A percentile compares a stretch with the other conserved stretches of the same genome.
Conservation (phyloP, 306 rosid genomes). For the Spatholobus suberectus region DNA sequence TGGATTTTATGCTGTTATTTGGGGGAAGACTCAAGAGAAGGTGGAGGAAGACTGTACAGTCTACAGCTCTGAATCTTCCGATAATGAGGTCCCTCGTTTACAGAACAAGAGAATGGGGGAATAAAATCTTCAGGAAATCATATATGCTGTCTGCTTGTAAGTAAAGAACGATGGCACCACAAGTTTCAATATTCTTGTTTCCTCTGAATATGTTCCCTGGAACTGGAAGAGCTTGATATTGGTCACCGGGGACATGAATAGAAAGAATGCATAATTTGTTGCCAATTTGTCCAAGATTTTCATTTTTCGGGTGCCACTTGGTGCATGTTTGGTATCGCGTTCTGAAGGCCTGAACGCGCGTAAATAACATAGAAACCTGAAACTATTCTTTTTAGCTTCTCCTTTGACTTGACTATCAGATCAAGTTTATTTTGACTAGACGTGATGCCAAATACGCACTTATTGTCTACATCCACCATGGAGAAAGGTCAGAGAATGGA, state of each 20-base stretch:
- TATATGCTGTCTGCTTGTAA: background rate
- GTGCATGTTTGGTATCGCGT: no score
- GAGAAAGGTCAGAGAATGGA: background rate
- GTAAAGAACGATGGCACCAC: background rate
- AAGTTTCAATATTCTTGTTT: background rate
- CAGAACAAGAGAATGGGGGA: conserved; percentile 11
- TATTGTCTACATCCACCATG: background rate
- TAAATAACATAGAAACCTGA: no score
- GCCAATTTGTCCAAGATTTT: background rate
- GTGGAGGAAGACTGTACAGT: background rate
- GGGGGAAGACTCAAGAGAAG: conserved; percentile 40
- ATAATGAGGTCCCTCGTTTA: conserved; percentile 19
- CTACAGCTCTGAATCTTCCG: background rate
- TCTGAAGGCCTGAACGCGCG: no score
- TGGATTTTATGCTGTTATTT: conserved; percentile 44
- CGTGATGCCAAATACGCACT: no score
- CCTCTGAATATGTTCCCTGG: background rate
- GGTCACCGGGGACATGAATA: background rate
- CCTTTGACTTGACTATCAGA: no score
- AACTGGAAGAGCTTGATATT: background rate
- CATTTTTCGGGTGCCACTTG: background rate
- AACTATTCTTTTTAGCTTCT: no score
- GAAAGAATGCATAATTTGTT: background rate
- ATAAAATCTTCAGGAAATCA: background rate
- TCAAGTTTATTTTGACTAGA: no score